Percentiles rank a stretch among this genome's conserved stretches.
Evolutionary conservation across 192 early-diverging fungal genomes (phyloP).

Genomic region (Thamnidium elegans): DNA sequence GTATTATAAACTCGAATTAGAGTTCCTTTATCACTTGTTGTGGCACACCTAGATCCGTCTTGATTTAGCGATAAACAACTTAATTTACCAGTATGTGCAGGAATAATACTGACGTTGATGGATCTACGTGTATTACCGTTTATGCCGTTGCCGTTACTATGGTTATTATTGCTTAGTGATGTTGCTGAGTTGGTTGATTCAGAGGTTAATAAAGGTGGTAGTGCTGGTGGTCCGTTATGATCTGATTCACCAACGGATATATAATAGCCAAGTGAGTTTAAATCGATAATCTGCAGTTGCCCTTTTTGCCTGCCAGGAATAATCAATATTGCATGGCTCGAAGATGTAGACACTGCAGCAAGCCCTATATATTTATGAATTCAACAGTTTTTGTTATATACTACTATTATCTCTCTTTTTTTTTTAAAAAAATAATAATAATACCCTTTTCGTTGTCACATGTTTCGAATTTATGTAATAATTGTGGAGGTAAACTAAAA

Average conservation of each 20-base stretch:
- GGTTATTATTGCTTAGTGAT: conserved; percentile 3
- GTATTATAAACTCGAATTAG: conserved; percentile 88
- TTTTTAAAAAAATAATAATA: not conserved
- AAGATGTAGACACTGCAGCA: conserved; percentile 64
- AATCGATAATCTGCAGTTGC: conserved; percentile 82
- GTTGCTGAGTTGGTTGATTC: conserved; percentile 29
- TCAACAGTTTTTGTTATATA: not conserved
- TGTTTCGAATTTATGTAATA: conserved; percentile 81
- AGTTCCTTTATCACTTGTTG: conserved; percentile 87
- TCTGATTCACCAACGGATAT: conserved; percentile 1
- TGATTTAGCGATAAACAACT: conserved; percentile 75
- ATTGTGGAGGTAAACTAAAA: conserved; percentile 65
- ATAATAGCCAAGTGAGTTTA: conserved; percentile 40
- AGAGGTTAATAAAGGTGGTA: conserved; percentile 7
- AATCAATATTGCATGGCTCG: conserved; percentile 70
- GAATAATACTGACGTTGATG: conserved; percentile 72
- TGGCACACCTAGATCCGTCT: conserved; percentile 78
- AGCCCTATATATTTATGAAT: conserved; percentile 41
- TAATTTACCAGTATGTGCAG: conserved; percentile 77
- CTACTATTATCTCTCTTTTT: not conserved
- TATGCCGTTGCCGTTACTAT: not conserved
- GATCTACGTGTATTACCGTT: conserved; percentile 31
- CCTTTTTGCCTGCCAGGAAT: conserved; percentile 81
- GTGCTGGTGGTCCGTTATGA: not conserved
- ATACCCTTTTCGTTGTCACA: conserved; percentile 70